These are phyloP conservation scores for Aspergillus aculeatinus DNA, from an alignment of 2,329 filamentous ascomycete species.

Conservation along the genomic window DNA sequence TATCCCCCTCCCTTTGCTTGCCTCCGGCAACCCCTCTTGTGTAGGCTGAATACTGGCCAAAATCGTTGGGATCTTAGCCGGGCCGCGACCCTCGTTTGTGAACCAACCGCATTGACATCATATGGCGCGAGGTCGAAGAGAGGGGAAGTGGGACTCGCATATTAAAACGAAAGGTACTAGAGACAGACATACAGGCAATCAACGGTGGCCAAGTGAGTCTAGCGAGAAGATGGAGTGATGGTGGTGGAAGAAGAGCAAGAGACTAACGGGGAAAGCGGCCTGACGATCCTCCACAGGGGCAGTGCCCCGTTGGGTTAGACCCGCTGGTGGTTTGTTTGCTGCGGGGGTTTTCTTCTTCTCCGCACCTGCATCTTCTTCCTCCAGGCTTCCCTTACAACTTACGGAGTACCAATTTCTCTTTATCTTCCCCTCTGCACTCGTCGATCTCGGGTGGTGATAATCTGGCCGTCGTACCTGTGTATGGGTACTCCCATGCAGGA, in stretches of 20 bases:
- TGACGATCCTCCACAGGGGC: constrained; percentile 12
- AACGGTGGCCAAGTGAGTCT: not conserved
- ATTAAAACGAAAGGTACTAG: not conserved
- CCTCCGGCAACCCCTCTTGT: not conserved
- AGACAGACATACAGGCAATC: not conserved
- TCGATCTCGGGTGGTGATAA: not conserved
- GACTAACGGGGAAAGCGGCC: not conserved
- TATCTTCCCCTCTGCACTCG: not conserved
- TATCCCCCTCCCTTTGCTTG: not conserved
- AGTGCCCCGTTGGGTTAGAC: not conserved
- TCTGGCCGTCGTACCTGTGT: not conserved
- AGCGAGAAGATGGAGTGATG: not conserved
- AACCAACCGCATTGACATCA: not conserved
- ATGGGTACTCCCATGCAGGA: not conserved
- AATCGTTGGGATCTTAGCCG: not conserved
- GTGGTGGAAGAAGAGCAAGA: not conserved
- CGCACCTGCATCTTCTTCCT: constrained; percentile 2
- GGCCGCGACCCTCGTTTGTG: not conserved
- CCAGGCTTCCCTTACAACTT: not conserved
- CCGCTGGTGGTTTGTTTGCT: not conserved
- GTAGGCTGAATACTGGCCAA: constrained; percentile 1
- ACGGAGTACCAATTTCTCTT: not conserved
- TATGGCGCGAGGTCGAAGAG: not conserved
- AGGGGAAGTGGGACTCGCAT: not conserved
- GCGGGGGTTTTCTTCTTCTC: not conserved